Evolutionary conservation across 306 rosid genomes (phyloP).

Genomic region (Comarum palustre): DNA sequence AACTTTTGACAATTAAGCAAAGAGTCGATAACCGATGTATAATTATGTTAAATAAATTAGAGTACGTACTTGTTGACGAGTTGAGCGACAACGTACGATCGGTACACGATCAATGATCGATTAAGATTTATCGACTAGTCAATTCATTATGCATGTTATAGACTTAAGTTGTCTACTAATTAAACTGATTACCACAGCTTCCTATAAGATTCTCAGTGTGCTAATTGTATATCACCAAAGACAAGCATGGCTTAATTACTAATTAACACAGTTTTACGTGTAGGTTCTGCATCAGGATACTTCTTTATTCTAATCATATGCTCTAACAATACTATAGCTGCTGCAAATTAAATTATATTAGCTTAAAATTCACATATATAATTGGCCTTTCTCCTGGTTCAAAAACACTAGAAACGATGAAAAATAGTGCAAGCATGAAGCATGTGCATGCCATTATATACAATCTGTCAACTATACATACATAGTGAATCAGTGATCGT

Average conservation of each 20-base stretch:
- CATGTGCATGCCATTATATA: constrained; percentile 26
- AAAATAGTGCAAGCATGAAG: neutral
- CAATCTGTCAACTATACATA: neutral
- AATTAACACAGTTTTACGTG: neutral
- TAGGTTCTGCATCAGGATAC: neutral
- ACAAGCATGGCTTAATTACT: neutral
- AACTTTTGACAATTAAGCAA: too few species aligned
- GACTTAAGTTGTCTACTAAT: neutral
- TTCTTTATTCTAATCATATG: neutral
- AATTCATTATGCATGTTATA: neutral
- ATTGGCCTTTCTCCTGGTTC: neutral
- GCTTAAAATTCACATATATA: neutral
- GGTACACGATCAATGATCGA: neutral
- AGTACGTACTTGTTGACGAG: neutral
- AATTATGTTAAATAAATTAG: neutral
- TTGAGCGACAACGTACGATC: neutral
- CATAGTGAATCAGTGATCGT: neutral
- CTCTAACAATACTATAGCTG: neutral
- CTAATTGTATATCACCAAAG: neutral
- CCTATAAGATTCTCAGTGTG: neutral
- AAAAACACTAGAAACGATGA: constrained; percentile 25
- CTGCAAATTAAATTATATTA: neutral
- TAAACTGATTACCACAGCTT: neutral
- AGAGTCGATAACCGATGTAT: neutral
- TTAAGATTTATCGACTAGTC: neutral